Evolutionary conservation across 495 filamentous ascomycete species (phyloP).

Genomic region (Penicillium tannophilum): DNA sequence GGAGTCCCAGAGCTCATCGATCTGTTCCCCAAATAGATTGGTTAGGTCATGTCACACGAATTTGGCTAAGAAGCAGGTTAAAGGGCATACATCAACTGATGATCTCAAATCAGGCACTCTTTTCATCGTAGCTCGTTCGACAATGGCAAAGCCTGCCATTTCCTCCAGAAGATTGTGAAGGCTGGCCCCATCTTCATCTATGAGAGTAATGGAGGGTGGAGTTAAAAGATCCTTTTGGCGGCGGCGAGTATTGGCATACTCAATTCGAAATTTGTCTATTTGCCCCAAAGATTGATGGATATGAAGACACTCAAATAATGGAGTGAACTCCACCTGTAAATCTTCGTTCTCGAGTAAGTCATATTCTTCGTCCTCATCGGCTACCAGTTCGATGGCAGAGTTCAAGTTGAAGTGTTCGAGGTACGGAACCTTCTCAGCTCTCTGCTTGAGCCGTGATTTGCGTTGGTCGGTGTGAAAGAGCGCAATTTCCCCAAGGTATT

Average conservation of each 20-base stretch:
- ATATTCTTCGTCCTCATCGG: conserved; percentile 93
- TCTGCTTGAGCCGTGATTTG: conserved; percentile 79
- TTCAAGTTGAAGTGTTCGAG: conserved; percentile 86
- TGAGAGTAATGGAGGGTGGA: conserved; percentile 68
- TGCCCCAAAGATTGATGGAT: conserved; percentile 96
- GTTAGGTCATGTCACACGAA: conserved; percentile 6
- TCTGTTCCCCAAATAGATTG: conserved; percentile 45
- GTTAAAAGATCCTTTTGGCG: conserved; percentile 90
- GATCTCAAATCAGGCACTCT: conserved; percentile 80
- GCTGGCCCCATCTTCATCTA: conserved; percentile 72
- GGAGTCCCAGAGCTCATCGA: conserved; percentile 97
- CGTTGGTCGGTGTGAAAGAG: conserved; percentile 92
- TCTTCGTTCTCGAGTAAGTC: conserved; percentile 94
- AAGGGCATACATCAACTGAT: conserved; percentile 70
- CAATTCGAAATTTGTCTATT: conserved; percentile 82
- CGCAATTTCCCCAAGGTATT: conserved; percentile 94
- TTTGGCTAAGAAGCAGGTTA: not conserved
- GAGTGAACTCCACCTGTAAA: conserved; percentile 89
- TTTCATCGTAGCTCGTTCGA: conserved; percentile 91
- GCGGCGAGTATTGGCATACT: conserved; percentile 86
- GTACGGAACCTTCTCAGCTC: conserved; percentile 69
- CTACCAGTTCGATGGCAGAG: conserved; percentile 92
- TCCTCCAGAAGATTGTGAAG: conserved; percentile 87
- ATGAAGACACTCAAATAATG: conserved; percentile 92
- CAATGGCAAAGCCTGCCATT: conserved; percentile 94